These are phyloP conservation scores for Phyllosticta capitalensis DNA, from an alignment of 2,329 filamentous ascomycete genomes.

Conservation along the genomic window DNA sequence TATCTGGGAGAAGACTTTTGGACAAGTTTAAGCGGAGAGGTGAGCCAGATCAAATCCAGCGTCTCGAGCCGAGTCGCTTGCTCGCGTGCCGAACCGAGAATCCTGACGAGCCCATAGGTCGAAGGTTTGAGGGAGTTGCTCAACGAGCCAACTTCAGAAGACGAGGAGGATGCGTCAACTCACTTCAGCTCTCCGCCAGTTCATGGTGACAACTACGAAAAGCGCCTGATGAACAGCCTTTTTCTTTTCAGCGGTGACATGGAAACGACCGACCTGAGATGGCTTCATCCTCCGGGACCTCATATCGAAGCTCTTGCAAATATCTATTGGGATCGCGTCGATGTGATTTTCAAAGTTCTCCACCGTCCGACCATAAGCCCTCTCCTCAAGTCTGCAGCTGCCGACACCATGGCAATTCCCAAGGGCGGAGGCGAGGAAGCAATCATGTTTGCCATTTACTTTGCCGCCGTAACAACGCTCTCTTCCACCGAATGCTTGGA, in stretches of 20 bases:
- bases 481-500: slow-evolving; percentile 44
- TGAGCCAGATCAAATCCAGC: slow-evolving; percentile 15
- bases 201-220: slow-evolving; percentile 10
- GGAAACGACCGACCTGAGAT: slow-evolving; percentile 14
- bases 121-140: slow-evolving; percentile 17
- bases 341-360: slow-evolving; percentile 62
- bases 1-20: slow-evolving; percentile 26
- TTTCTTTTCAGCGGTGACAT: slow-evolving; percentile 15
- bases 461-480: slow-evolving; percentile 37
- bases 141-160: slow-evolving; percentile 19
- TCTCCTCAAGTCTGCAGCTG: not conserved
- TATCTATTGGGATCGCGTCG: slow-evolving; percentile 62
- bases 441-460: slow-evolving; percentile 25
- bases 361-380: slow-evolving; percentile 61
- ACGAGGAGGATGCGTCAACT: slow-evolving; percentile 16
- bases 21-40: slow-evolving; percentile 22
- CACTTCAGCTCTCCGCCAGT: slow-evolving; percentile 4
- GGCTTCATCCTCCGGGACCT: slow-evolving; percentile 52
- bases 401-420: slow-evolving; percentile 40
- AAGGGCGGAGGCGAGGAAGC: slow-evolving; percentile 55
- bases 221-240: slow-evolving; percentile 16
- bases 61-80: not conserved
- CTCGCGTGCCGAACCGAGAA: not conserved
- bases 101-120: not conserved
- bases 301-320: slow-evolving; percentile 67